Evolutionary conservation across 352 stramenopile genomes (phyloP).

Genomic region (Globisporangium carolinianum): DNA sequence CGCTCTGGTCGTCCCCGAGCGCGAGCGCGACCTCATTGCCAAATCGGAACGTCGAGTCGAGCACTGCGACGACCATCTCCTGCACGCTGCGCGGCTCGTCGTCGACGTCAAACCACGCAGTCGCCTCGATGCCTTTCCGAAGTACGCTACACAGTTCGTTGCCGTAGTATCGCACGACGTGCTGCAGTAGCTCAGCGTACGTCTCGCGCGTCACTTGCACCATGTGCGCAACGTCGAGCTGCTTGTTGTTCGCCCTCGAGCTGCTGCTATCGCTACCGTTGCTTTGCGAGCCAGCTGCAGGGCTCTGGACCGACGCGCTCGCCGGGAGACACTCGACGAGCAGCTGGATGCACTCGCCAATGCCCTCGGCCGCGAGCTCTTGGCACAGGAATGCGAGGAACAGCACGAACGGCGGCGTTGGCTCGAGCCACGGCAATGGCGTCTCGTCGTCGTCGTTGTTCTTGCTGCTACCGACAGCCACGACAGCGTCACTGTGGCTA

Average conservation of each 20-base stretch:
- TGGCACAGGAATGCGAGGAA: slow-evolving; percentile 68
- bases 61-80: slow-evolving; percentile 47
- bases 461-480: background rate
- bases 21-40: slow-evolving; percentile 58
- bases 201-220: slow-evolving; percentile 67
- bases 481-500: too few relatives aligned
- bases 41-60: slow-evolving; percentile 49
- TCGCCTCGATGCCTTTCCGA: slow-evolving; percentile 30
- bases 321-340: slow-evolving; percentile 67
- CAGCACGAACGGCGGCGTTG: slow-evolving; percentile 58
- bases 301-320: background rate
- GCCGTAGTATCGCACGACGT: slow-evolving; percentile 58
- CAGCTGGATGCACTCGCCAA: slow-evolving; percentile 59
- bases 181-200: slow-evolving; percentile 44
- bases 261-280: slow-evolving; percentile 2
- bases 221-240: slow-evolving; percentile 63
- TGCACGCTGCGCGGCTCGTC: slow-evolving; percentile 68
- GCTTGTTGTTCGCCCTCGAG: slow-evolving; percentile 2
- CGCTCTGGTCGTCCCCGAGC: slow-evolving; percentile 52
- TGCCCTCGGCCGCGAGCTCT: slow-evolving; percentile 53
- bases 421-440: slow-evolving; percentile 45
- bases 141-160: slow-evolving; percentile 42
- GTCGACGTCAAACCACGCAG: slow-evolving; percentile 45
- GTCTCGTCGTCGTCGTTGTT: slow-evolving; percentile 20
- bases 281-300: background rate